Percentiles rank a stretch among this genome's conserved stretches.
Conservation (phyloP, 2,329 filamentous ascomycete species). For the Sporothrix protearum region DNA sequence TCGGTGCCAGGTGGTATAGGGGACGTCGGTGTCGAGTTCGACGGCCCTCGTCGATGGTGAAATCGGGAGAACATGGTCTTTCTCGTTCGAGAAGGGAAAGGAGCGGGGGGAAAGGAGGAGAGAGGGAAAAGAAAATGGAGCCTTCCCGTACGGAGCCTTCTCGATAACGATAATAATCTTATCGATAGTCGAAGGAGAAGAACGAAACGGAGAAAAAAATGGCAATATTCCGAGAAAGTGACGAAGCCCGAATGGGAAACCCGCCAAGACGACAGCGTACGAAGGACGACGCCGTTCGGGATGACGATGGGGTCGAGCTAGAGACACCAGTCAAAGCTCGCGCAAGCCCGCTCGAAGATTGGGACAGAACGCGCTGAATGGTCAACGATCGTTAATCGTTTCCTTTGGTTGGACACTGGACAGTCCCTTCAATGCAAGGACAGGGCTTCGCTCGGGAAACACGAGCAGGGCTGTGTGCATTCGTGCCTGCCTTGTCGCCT, state of each 20-base stretch:
- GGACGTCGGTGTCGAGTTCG: conserved; percentile 54
- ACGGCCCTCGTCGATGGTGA: conserved; percentile 56
- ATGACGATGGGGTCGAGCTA: not conserved
- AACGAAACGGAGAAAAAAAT: not conserved
- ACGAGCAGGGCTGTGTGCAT: conserved; percentile 18
- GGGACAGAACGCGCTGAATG: not conserved
- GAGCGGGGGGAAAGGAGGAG: not conserved
- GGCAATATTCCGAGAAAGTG: conserved; percentile 3
- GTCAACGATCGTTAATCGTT: not conserved
- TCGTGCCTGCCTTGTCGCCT: not conserved
- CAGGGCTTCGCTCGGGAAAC: not conserved
- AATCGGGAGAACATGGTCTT: conserved; percentile 46
- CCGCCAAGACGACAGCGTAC: conserved; percentile 6
- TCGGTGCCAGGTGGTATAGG: conserved; percentile 44
- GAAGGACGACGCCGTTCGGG: not conserved
- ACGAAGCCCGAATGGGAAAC: conserved; percentile 12
- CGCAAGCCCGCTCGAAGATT: not conserved
- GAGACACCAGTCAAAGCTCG: not conserved
- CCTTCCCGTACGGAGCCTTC: no score
- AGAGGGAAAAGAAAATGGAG: not conserved
- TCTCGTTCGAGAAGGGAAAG: not conserved
- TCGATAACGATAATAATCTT: not conserved
- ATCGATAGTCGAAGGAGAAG: not conserved
- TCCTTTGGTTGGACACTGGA: not conserved
- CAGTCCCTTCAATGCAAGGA: not conserved